Evolutionary conservation across 1,139 yeast species (phyloP), one percentile per base, ranked within the genome.

Genomic region (Arxiozyma slooffiae): DNA sequence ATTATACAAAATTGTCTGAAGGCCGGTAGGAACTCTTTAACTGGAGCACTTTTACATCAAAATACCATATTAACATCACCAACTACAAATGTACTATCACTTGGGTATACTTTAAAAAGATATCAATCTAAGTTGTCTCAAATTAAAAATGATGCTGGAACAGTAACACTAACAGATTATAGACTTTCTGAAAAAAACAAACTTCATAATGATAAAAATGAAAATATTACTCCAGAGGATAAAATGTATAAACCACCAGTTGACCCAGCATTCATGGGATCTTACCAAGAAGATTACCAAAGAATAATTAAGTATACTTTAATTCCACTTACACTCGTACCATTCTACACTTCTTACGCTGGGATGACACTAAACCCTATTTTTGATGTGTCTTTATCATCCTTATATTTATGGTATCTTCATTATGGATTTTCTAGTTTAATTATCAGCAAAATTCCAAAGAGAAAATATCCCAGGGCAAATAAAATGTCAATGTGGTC

Each of bases 271-370:
- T 68, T 75, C 57, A 90, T 86, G 62, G 97, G 97, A 34, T 82
- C 95, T 4, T 81, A 79, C 67, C 97, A 89, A 73, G 89, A 96
- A 96, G 72, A 88, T 16, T 80, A 83, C 61, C 97, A 90, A 68
- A 78, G 89, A 59, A 61, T 79, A 7, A 72, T 85, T 16, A 77
- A 90, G 8, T 68, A 81, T 22, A 78, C 84, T 1, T 68, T 89
- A 64, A 75, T 86, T n/a, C 97, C 97, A 23, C 72, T 90, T 55
- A 71, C 81, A 7, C 71, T 81, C 52, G 71, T 84, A 3, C 96
- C 97, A 7, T 79, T 89, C 55, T 77, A 82, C 36, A 74, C 82
- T 39, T 82, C 85, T 17, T 48, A 60, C 22, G 52, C 60, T 7
- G 62, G 62, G 11, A 57, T 60, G 1, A 78, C 81, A 11, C 71